phyloP scores from a whole-genome alignment of 1,284 basidiomycete genomes.

The Trichosporon coremiiforme region DNA sequence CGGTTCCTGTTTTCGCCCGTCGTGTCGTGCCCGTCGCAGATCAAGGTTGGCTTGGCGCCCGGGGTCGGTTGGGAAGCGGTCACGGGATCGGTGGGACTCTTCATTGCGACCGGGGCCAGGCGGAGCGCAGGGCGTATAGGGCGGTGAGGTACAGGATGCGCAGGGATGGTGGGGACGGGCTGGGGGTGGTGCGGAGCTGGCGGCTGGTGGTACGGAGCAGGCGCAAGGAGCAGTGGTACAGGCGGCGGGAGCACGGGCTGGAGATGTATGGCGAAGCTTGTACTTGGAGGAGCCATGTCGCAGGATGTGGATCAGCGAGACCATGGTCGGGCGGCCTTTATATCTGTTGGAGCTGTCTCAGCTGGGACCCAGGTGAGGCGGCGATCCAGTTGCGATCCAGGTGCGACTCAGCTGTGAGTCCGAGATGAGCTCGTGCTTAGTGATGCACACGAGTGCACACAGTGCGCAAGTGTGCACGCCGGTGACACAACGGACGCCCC shows the following conservation, averaged over 20 bases:
- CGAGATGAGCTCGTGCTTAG: no score
- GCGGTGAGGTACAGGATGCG: no score
- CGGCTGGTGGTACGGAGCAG: no score
- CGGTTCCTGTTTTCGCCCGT: slow-evolving; percentile 1
- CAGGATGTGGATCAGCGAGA: background rate
- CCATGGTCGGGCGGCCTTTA: background rate
- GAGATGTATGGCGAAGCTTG: background rate
- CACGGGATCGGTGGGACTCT: background rate
- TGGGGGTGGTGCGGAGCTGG: background rate
- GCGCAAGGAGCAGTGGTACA: background rate
- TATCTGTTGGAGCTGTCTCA: background rate
- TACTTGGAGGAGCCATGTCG: background rate
- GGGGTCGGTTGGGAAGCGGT: background rate
- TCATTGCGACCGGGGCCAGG: background rate
- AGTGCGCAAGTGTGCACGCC: no score
- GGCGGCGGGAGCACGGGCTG: background rate
- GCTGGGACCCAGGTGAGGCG: no score
- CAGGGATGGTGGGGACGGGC: background rate
- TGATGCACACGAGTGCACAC: background rate
- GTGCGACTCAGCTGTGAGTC: no score
- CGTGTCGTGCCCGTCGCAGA: slow-evolving; percentile 7
- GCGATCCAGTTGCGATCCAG: no score
- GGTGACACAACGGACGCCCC: background rate
- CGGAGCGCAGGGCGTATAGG: background rate
- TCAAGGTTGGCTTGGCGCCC: background rate